Evolutionary conservation across 2,329 filamentous ascomycete genomes (phyloP), one percentile per base, ranked within the genome.

Genomic region (Aphanoascus verrucosus): DNA sequence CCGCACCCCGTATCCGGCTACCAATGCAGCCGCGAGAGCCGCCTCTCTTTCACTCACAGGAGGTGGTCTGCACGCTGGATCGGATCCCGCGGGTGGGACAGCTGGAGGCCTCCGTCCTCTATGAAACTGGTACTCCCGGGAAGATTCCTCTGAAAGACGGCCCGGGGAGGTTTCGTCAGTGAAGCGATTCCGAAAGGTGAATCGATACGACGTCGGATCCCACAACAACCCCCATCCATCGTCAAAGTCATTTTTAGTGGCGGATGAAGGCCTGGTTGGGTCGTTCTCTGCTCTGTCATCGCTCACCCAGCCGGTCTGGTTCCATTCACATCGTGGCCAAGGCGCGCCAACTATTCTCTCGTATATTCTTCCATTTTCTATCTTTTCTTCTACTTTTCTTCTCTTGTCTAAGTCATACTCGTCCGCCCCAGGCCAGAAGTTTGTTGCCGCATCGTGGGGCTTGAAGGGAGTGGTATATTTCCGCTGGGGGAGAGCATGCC

Each of bases 11-110:
- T 58, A 56, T 54, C 54, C 54, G 35, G 44, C 50, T 48, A 42
- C 46, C 45, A 58, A 58, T 44, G 56, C 54, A 15, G 37, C 50
- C 41, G 43, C 46, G 17, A 58, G 49, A 46, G 54, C 56, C n/a
- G 52, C 50, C 19, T 56, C 40, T 51, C 41, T 55, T 48, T 55
- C 45, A 35, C 23, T 20, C 28, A 37, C 11, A 34, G 45, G 45
- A 48, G 45, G 45, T 37, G 31, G 23, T 28, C 28, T 20, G 23
- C 28, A 35, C 23, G 23, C 23, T 28, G 23, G 23, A 28, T 28
- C 23, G 23, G 23, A 28, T 42, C 14, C 37, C 37, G 40, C 37
- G 23, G 49, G 37, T 42, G 49, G 35, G 19, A 52, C 38, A 28
- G 23, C 19, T 31, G 37, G 49, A 42, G 37, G 37, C 40, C 44